Percentiles rank a stretch among this genome's conserved stretches.
phyloP scores from a whole-genome alignment of 106 monocot species.

The Narthecium ossifragum region DNA sequence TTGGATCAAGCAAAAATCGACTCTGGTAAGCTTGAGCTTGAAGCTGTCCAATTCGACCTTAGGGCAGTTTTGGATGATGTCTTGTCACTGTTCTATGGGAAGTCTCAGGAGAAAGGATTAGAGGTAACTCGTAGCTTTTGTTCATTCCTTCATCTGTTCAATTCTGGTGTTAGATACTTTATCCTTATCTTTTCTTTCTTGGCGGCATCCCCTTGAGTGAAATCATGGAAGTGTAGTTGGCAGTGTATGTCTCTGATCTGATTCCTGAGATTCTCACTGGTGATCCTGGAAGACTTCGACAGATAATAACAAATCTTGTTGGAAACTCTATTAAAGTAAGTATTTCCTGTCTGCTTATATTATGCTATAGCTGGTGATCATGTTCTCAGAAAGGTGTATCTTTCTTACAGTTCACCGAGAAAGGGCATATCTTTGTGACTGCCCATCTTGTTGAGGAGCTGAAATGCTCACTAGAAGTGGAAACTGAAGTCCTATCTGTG shows the following conservation, averaged over 20 bases:
- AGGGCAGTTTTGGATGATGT: conserved; percentile 82
- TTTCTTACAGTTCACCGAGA: conserved; percentile 86
- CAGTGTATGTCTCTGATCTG: conserved; percentile 82
- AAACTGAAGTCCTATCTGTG: conserved; percentile 18
- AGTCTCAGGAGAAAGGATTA: conserved; percentile 93
- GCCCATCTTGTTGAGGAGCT: conserved; percentile 87
- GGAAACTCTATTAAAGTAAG: conserved; percentile 97
- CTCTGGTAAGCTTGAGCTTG: conserved; percentile 98
- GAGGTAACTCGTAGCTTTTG: conserved; percentile 49
- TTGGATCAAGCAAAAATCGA: conserved; percentile 99
- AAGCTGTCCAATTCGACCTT: conserved; percentile 83
- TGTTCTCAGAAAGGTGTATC: not conserved
- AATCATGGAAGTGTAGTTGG: conserved; percentile 49
- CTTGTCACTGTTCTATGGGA: conserved; percentile 86
- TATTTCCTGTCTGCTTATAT: not conserved
- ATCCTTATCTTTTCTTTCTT: not conserved
- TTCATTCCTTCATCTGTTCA: conserved; percentile 12
- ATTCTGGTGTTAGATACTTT: too few relatives aligned
- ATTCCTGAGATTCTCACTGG: conserved; percentile 82
- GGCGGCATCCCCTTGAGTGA: not conserved
- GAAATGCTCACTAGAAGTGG: conserved; percentile 34
- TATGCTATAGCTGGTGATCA: not conserved
- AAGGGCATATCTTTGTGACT: conserved; percentile 86
- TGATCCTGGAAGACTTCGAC: conserved; percentile 83
- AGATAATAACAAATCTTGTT: conserved; percentile 97